Conservation (phyloP, 768 basidiomycete genomes). For the Leccinum fibrillosum region DNA sequence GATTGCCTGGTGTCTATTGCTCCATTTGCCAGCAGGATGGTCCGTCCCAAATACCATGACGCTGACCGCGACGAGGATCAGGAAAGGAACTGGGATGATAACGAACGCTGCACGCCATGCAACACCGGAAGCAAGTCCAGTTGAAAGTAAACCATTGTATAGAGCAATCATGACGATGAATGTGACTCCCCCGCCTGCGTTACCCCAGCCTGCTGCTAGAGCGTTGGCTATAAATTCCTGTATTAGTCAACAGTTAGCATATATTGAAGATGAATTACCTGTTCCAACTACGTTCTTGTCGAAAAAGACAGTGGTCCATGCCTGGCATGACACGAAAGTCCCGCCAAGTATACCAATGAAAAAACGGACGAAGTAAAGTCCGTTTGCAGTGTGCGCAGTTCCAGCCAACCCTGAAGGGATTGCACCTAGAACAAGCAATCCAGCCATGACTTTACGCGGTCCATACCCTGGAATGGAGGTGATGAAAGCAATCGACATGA, state of each 20-base stretch:
- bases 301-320: constrained; percentile 61
- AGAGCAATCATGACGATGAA: constrained; percentile 57
- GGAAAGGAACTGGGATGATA: constrained; percentile 52
- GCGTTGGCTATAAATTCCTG: constrained; percentile 41
- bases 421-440: constrained; percentile 48
- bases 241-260: constrained; percentile 21
- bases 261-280: constrained; percentile 10
- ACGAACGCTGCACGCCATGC: constrained; percentile 59
- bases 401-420: constrained; percentile 60
- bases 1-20: constrained; percentile 40
- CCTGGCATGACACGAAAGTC: constrained; percentile 59
- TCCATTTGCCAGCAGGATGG: constrained; percentile 54
- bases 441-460: constrained; percentile 54
- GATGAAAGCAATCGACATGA: background rate
- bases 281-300: constrained; percentile 46
- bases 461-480: constrained; percentile 34
- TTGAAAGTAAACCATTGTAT: constrained; percentile 37
- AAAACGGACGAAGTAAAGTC: constrained; percentile 47
- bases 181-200: constrained; percentile 45
- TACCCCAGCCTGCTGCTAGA: constrained; percentile 55
- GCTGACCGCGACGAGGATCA: constrained; percentile 41
- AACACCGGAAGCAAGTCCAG: constrained; percentile 36
- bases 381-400: constrained; percentile 37
- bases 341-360: constrained; percentile 61
- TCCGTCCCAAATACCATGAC: constrained; percentile 48